These are phyloP conservation scores for Colletotrichum theobromicola DNA, from an alignment of 2,329 filamentous ascomycete species.

Conservation along the genomic window DNA sequence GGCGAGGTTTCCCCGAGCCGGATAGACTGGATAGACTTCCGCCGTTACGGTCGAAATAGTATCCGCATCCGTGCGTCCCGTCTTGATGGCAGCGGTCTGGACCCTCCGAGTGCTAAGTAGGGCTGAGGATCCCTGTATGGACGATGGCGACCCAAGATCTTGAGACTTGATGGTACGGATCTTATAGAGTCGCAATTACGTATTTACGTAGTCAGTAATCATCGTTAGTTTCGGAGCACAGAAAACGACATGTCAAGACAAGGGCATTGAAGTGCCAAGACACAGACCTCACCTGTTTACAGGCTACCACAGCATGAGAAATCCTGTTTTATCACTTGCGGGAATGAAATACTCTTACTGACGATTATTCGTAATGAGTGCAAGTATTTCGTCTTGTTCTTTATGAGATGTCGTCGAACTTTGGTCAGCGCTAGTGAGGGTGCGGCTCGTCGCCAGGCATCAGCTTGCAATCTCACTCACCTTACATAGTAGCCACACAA, in stretches of 20 bases:
- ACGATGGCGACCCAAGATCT: not conserved
- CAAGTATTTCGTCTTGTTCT: not conserved
- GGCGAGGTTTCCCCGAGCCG: not conserved
- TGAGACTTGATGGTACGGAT: no score
- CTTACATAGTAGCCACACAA: accelerated
- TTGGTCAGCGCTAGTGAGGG: not conserved
- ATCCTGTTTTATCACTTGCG: not conserved
- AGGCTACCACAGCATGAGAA: not conserved
- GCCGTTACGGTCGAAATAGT: not conserved
- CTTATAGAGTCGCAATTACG: not conserved
- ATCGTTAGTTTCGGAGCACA: not conserved
- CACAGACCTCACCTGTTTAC: accelerated
- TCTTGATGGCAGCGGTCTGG: not conserved
- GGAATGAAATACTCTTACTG: not conserved
- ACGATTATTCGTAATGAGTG: not conserved
- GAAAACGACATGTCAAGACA: not conserved
- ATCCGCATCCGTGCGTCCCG: not conserved
- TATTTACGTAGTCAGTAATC: not conserved
- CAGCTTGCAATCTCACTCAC: not conserved
- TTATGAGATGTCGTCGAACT: not conserved
- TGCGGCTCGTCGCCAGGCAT: not conserved
- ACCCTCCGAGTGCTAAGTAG: not conserved
- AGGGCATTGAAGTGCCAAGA: not conserved
- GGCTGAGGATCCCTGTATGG: not conserved
- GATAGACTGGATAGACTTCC: not conserved